Base-by-base conservation (phyloP, 192 early-diverging fungal genomes). In the Diversispora epigaea region DNA sequence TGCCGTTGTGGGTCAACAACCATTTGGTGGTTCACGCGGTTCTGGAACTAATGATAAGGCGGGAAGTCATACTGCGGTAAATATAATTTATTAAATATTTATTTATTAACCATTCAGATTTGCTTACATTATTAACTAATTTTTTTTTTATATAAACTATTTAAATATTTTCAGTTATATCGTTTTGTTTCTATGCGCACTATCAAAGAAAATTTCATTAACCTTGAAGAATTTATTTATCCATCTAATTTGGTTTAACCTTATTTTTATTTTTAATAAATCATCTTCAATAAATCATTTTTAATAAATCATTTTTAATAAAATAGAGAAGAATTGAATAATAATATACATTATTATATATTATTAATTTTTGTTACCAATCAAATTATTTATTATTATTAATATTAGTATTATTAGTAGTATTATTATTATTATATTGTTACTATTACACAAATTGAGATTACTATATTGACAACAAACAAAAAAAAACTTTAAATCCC, bases 21-120 rank as follows among this genome's bases (percentile, higher is more conserved):
- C 97, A 19, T 99, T 99, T 80, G 97, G 97, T 77, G 97, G 97
- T 76, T 89, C 88, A 76, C 89, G 95, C 76, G 92, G 88, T 17
- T 95, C 94, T 14, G 97, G 97, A 58, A 99, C 97, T n/a, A 99
- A 99, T 80, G 97, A 99, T 79, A 99, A 99, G 88, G 96, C 95
- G n/a, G 97, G 97, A 62, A 86, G 87, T 86, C 88, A 88, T 41
- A 84, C 82, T 10, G 80, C 91, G 70, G 73, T 85, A 52, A 52
- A 45, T 68, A 44, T 49, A 17, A 41, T 43, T 44, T 43, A n/a
- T 43, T 64, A 10, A 44, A n/a, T n/a, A n/a, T n/a, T n/a, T n/a
- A n/a, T n/a, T n/a, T n/a, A n/a, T n/a, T n/a, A n/a, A n/a, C n/a
- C 40, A 17, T 63, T 40, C 43, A 3, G 32, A 61, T 25, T 32